Evolutionary conservation across 352 stramenopile genomes (phyloP), one percentile per base, ranked within the genome.

Genomic region (Plasmopara muralis): DNA sequence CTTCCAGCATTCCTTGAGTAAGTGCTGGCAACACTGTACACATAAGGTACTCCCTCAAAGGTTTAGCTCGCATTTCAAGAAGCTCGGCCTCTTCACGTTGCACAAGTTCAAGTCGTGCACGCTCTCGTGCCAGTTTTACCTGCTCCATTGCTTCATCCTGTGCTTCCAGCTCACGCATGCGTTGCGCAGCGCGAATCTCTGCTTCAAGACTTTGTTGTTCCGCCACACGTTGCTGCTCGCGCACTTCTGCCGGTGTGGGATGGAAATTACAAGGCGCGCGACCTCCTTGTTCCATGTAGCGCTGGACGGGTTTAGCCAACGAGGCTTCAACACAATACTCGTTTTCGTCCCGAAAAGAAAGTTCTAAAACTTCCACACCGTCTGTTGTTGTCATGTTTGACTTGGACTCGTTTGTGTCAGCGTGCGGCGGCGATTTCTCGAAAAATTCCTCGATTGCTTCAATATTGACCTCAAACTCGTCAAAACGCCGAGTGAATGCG

Each of bases 1-100:
- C 74, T 62, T 96, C 81, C 15, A 94, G 69, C 73, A 95, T 89
- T 8, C 79, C 81, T 64, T 91, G 73, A 0, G 84, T 93, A 16
- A 95, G 69, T 9, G 79, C 78, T 20, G 85, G 83, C 18, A 95
- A 70, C 35, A 94, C 82, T 0, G 77, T 87, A 57, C 93, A 72
- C 76, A 93, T 89, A 13, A 95, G 65, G 59, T 89, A 95, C 18
- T 74, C 72, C 5, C 81, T 72, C 43, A 93, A 54, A 9, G 85
- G 83, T 51, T 93, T 89, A 9, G 85, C 83, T 7, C 82, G 80
- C 6, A 73, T 72, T 53, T 89, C 75, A 25, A 95, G 66, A 25
- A 95, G 68, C 41, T 89, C 83, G 0, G 70, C 71, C 52, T 95
- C 85, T 62, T 94, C 83, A 10, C 68, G 66, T 46, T 93, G 79